Evolutionary conservation across 2,329 filamentous ascomycete species (phyloP), one percentile per base, ranked within the genome.

Genomic region (Conoideocrella luteorostrata): DNA sequence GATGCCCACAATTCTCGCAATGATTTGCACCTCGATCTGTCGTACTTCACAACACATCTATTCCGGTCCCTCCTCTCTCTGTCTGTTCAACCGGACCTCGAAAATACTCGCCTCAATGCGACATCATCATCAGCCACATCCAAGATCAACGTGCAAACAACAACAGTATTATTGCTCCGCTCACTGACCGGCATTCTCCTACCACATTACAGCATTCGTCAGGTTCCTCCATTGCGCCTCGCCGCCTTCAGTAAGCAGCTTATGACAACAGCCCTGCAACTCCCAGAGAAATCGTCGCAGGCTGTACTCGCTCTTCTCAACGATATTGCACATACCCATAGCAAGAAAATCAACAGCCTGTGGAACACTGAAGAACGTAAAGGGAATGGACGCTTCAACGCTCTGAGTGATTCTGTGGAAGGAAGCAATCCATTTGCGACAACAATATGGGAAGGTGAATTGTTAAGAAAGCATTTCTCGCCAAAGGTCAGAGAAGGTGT

Each of bases 281-380:
- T 95, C 20, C 93, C 93, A 0, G 91, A 96, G 65, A 95, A 95
- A 63, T 94, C 87, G 1, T 78, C 82, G 32, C 77, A 88, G 51
- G 91, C 91, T 0, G 75, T 91, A 43, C 70, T 96, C 4, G 84
- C 83, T 2, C 71, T 98, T 22, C 65, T 97, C 34, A 78, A 78
- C 41, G 84, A 90, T 54, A 79, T 97, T 2, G 79, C 84, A 1
- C 87, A 86, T 63, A 82, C 83, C 3, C 89, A 98, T 61, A 82
- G 82, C 38, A 83, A 81, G 54, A 94, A 91, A 65, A 78, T 97
- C 34, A 78, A 78, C 29, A 80, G 84, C n/a, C 65, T 98, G 48
- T 98, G 93, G 91, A 82, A 94, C 56, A 95, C 89, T 0, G 91
- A 97, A 61, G 93, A 97, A 69, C 76, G 91, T 39, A 86, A 87